Evolutionary conservation across 108 stramenopile species (phyloP).

Genomic region (Heterococcus sp.): DNA sequence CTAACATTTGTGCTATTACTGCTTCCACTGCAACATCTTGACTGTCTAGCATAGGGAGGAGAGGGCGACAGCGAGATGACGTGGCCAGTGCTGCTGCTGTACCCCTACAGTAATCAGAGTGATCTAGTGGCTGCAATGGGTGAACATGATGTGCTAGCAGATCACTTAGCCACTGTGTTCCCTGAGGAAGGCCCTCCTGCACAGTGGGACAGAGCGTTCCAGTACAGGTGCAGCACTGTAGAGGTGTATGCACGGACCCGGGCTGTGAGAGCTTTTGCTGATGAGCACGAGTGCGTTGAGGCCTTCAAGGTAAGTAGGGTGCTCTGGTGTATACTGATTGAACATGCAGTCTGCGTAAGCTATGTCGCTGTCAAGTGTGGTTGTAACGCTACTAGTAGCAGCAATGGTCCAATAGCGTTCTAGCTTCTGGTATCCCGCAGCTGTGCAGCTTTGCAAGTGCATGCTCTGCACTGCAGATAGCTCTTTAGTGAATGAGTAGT

Average conservation of each 20-base stretch:
- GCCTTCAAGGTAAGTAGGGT: neutral
- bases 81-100: conserved; percentile 39
- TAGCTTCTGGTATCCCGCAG: neutral
- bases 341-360: neutral
- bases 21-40: no score
- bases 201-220: conserved; percentile 21
- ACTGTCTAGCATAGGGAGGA: no score
- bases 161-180: conserved; percentile 22
- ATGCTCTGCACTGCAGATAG: no score
- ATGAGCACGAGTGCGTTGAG: neutral
- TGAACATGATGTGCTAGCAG: conserved; percentile 13
- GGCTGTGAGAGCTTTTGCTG: neutral
- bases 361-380: neutral
- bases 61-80: no score
- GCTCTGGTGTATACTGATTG: neutral
- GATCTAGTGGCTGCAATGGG: conserved; percentile 11
- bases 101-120: conserved; percentile 20
- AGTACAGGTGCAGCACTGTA: conserved; percentile 16
- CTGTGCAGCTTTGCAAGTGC: neutral
- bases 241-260: neutral
- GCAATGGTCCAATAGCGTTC: neutral
- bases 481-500: no score
- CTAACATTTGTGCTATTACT: no score
- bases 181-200: conserved; percentile 35
- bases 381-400: neutral